Percentiles rank a stretch among this genome's conserved stretches.
phyloP scores from a whole-genome alignment of 2,329 filamentous ascomycete species.

The Monilinia laxa region DNA sequence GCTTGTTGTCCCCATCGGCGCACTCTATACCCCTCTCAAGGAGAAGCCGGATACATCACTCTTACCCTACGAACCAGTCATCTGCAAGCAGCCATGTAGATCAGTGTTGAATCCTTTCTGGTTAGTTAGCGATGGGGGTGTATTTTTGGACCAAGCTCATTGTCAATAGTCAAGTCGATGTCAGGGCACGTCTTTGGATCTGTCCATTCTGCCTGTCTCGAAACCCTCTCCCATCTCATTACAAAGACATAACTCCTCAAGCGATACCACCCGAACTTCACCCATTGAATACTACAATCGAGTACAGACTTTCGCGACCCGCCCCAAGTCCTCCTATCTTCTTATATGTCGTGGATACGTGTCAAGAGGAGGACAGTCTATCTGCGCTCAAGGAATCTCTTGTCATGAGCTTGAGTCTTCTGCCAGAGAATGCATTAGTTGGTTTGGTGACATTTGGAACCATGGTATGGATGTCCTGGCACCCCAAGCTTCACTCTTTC shows the following conservation, averaged over 20 bases:
- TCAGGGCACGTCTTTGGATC: slow-evolving; percentile 81
- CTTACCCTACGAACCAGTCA: slow-evolving; percentile 93
- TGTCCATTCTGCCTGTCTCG: slow-evolving; percentile 84
- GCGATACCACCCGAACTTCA: slow-evolving; percentile 82
- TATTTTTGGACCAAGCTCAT: slow-evolving; percentile 30
- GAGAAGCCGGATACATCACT: slow-evolving; percentile 88
- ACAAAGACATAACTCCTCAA: slow-evolving; percentile 84
- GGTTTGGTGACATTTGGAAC: slow-evolving; percentile 87
- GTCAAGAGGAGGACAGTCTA: slow-evolving; percentile 83
- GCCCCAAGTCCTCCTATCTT: slow-evolving; percentile 87
- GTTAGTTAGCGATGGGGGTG: slow-evolving; percentile 51
- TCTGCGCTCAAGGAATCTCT: slow-evolving; percentile 81
- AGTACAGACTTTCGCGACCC: slow-evolving; percentile 77
- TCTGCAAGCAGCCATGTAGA: slow-evolving; percentile 93
- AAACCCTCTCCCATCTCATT: slow-evolving; percentile 79
- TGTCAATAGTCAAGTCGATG: slow-evolving; percentile 69
- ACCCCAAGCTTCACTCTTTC: not conserved
- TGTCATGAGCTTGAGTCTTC: slow-evolving; percentile 78
- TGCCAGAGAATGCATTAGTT: slow-evolving; percentile 79
- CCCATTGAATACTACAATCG: slow-evolving; percentile 81
- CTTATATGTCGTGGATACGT: slow-evolving; percentile 83
- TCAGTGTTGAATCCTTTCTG: slow-evolving; percentile 97
- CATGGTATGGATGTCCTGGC: slow-evolving; percentile 62
- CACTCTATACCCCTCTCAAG: slow-evolving; percentile 92
- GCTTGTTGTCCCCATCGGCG: slow-evolving; percentile 92